phyloP scores from a whole-genome alignment of 768 basidiomycete species.

The Leccinum subgranulosum region DNA sequence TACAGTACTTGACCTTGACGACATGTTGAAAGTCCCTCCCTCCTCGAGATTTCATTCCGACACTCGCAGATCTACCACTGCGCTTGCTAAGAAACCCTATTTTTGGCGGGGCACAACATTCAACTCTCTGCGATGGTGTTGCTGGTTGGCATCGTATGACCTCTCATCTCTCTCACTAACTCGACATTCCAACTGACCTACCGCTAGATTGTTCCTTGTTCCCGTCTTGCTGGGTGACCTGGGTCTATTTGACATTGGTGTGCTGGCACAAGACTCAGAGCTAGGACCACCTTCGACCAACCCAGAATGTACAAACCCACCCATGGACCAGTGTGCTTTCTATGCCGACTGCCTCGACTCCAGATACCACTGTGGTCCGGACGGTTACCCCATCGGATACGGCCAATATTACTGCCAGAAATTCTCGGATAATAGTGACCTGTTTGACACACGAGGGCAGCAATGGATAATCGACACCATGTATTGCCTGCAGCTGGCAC shows the following conservation, averaged over 20 bases:
- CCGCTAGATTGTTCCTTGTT: background rate
- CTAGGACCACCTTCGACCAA: background rate
- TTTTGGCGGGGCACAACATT: too few relatives aligned
- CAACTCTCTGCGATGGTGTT: background rate
- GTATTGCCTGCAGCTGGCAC: background rate
- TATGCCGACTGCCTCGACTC: background rate
- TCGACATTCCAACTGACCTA: background rate
- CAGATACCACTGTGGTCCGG: background rate
- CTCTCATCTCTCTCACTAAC: background rate
- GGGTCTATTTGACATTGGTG: background rate
- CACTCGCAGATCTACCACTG: background rate
- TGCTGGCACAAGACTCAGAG: background rate
- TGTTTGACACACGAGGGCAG: background rate
- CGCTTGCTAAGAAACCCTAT: background rate
- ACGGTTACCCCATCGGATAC: background rate
- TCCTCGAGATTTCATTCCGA: background rate
- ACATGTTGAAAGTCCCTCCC: background rate
- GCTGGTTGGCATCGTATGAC: background rate
- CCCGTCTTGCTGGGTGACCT: background rate
- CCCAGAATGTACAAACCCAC: conserved; percentile 30
- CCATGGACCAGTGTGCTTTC: conserved; percentile 37
- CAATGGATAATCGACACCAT: background rate
- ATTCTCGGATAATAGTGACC: background rate
- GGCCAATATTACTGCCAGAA: background rate
- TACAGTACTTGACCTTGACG: too few relatives aligned